Evolutionary conservation across 2,329 filamentous ascomycete genomes (phyloP).

Genomic region (Alternaria arborescens): DNA sequence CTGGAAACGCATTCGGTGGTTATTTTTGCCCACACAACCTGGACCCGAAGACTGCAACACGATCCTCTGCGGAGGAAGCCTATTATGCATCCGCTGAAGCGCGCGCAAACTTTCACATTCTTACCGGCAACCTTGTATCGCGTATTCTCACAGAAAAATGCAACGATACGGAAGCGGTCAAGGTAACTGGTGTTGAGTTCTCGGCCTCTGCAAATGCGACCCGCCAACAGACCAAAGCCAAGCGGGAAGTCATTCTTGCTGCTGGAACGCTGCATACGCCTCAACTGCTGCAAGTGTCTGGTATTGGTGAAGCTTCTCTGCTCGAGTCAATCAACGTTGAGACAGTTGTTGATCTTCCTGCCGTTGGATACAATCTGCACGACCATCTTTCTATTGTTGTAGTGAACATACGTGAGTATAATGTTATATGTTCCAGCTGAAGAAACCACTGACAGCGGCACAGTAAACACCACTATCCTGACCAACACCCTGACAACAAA

Average conservation of each 20-base stretch:
- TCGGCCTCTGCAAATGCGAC: conserved; percentile 23
- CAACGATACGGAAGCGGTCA: conserved; percentile 14
- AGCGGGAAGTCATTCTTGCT: conserved; percentile 35
- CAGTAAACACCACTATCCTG: conserved; percentile 23
- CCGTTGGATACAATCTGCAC: conserved; percentile 37
- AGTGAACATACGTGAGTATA: conserved; percentile 18
- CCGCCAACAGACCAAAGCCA: conserved; percentile 26
- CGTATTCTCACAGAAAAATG: conserved; percentile 20
- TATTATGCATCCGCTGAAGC: conserved; percentile 28
- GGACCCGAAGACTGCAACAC: conserved; percentile 20
- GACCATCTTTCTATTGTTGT: conserved; percentile 27
- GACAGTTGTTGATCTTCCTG: conserved; percentile 34
- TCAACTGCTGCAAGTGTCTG: conserved; percentile 39
- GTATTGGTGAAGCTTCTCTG: conserved; percentile 34
- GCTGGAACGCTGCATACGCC: conserved; percentile 39
- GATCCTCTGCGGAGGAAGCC: conserved; percentile 32
- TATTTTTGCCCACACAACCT: conserved; percentile 33
- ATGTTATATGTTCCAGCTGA: neutral
- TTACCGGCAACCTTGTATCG: conserved; percentile 26
- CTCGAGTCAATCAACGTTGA: conserved; percentile 30
- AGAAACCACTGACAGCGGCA: neutral
- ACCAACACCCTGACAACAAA: conserved; percentile 21
- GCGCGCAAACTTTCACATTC: conserved; percentile 32
- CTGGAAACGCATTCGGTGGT: conserved; percentile 31
- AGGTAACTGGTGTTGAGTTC: conserved; percentile 32